These are phyloP conservation scores for Yarrowia osloensis DNA, from an alignment of 805 yeast species.

Conservation along the genomic window DNA sequence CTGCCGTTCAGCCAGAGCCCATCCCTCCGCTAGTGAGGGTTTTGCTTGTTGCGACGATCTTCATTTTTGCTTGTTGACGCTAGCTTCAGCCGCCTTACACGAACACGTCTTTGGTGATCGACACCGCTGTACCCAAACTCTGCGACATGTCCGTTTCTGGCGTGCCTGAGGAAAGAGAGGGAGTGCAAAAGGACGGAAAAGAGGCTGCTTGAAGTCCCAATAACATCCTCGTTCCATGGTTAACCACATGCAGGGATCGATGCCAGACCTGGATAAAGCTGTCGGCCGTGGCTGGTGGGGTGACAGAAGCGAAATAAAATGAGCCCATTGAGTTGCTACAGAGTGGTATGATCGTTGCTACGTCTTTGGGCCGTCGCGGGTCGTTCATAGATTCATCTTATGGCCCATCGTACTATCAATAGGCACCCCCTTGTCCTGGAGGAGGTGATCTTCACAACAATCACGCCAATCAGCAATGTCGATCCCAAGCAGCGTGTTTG, in stretches of 20 bases:
- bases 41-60: constrained; percentile 14
- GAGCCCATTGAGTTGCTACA: background rate
- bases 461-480: constrained; percentile 28
- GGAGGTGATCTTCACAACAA: constrained; percentile 17
- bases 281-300: background rate
- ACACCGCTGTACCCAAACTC: background rate
- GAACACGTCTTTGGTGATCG: constrained; percentile 16
- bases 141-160: background rate
- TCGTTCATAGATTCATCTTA: background rate
- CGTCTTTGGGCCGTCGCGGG: background rate
- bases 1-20: background rate
- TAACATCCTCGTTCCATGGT: background rate
- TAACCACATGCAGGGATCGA: background rate
- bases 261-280: background rate
- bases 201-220: background rate
- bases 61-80: constrained; percentile 3
- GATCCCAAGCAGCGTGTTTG: constrained; percentile 21
- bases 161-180: background rate
- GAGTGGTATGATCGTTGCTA: background rate
- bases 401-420: background rate
- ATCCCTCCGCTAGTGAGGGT: background rate
- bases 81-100: constrained; percentile 25
- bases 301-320: background rate
- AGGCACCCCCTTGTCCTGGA: background rate
- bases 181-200: background rate